phyloP scores from a whole-genome alignment of 2,329 filamentous ascomycete genomes.

The Sporothrix brunneoviolacea region DNA sequence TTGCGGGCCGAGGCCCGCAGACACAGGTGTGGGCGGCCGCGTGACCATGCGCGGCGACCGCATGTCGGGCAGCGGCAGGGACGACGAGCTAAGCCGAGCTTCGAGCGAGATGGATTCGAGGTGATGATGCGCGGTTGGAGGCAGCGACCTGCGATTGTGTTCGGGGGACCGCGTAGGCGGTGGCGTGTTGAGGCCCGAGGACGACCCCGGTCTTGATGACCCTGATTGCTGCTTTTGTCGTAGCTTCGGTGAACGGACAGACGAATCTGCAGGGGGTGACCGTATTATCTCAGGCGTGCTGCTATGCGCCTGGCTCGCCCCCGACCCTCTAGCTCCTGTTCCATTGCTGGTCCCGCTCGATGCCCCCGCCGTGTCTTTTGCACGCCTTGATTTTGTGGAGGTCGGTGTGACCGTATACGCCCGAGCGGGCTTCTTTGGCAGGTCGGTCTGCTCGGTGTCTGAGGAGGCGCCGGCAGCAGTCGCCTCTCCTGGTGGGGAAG shows the following conservation, averaged over 20 bases:
- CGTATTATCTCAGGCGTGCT: constrained; percentile 13
- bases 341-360: constrained; percentile 9
- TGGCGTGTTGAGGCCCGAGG: constrained; percentile 31
- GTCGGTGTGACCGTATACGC: constrained; percentile 59
- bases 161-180: constrained; percentile 22
- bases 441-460: constrained; percentile 4
- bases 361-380: constrained; percentile 33
- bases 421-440: constrained; percentile 47
- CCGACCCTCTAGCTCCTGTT: not conserved
- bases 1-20: constrained; percentile 43
- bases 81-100: constrained; percentile 60
- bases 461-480: constrained; percentile 20
- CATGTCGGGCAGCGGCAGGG: constrained; percentile 57
- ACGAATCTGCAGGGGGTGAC: constrained; percentile 6
- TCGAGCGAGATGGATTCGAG: constrained; percentile 50
- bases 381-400: constrained; percentile 44
- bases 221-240: constrained; percentile 10
- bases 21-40: constrained; percentile 52
- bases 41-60: constrained; percentile 45
- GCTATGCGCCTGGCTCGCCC: constrained; percentile 16
- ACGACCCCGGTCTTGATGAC: constrained; percentile 15
- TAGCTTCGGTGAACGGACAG: constrained; percentile 9
- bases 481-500: constrained; percentile 55
- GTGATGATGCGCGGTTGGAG: constrained; percentile 22
- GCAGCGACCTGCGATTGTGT: constrained; percentile 4